Conservation (phyloP, 345 rosid species). For the Pugionium cornutum region DNA sequence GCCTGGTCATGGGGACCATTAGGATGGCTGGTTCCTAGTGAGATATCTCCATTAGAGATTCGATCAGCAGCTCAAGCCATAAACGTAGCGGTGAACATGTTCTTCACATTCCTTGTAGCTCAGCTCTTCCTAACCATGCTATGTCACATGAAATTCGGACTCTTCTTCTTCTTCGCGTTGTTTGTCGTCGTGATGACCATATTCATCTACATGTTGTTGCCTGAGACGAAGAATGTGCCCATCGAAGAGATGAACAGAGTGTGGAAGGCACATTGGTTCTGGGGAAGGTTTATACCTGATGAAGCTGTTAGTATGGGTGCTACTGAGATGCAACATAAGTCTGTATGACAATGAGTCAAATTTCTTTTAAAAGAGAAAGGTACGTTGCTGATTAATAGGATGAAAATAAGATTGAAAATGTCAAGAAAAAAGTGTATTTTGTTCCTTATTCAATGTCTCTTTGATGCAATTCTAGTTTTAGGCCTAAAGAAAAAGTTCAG, state of each 20-base stretch:
- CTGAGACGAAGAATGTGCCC: slow-evolving; percentile 47
- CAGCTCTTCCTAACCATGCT: slow-evolving; percentile 62
- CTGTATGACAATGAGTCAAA: slow-evolving; percentile 23
- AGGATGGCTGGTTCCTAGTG: slow-evolving; percentile 70
- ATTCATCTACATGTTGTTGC: slow-evolving; percentile 48
- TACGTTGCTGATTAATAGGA: slow-evolving; percentile 4
- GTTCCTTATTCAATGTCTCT: not conserved
- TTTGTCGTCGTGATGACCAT: slow-evolving; percentile 50
- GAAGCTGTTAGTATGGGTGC: slow-evolving; percentile 37
- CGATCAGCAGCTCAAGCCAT: slow-evolving; percentile 64
- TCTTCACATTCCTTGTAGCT: slow-evolving; percentile 59
- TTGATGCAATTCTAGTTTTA: slow-evolving; percentile 24
- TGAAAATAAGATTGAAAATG: slow-evolving; percentile 18
- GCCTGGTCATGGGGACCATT: slow-evolving; percentile 83
- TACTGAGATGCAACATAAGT: slow-evolving; percentile 41
- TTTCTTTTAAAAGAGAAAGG: slow-evolving; percentile 14
- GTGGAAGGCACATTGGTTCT: slow-evolving; percentile 46
- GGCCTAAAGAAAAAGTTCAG: slow-evolving; percentile 1
- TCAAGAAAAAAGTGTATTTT: not conserved
- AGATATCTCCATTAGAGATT: slow-evolving; percentile 62
- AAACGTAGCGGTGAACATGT: slow-evolving; percentile 55
- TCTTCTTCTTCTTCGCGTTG: slow-evolving; percentile 53
- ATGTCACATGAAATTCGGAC: slow-evolving; percentile 52
- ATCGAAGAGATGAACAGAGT: slow-evolving; percentile 46
- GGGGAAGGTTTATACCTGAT: slow-evolving; percentile 45